Conservation (phyloP, 371 early-diverging fungal genomes). For the Mortierella sp. region DNA sequence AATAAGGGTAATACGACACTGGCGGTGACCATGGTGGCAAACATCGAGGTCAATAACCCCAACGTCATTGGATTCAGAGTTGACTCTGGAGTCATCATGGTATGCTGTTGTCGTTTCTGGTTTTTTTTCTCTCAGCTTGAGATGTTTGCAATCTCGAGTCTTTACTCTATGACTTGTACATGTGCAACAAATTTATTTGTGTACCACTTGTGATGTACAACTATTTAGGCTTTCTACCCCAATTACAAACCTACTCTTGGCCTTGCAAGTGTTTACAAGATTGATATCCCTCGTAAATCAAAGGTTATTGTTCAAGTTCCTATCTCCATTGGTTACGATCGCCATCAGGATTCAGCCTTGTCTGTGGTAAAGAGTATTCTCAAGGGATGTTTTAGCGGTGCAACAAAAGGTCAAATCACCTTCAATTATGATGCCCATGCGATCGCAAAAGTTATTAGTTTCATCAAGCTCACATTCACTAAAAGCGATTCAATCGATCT, state of each 20-base stretch:
- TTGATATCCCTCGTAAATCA: constrained; percentile 61
- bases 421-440: constrained; percentile 65
- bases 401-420: constrained; percentile 37
- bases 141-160: neutral
- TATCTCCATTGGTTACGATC: constrained; percentile 57
- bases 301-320: constrained; percentile 62
- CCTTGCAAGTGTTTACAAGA: constrained; percentile 61
- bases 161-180: neutral
- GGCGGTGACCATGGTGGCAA: constrained; percentile 32
- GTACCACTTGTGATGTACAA: neutral
- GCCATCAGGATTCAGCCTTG: constrained; percentile 41
- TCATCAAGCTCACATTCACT: no score
- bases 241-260: constrained; percentile 59
- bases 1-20: constrained; percentile 39
- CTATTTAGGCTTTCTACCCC: constrained; percentile 66
- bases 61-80: constrained; percentile 68
- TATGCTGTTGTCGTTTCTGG: constrained; percentile 27
- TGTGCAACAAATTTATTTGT: neutral
- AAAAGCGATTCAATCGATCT: neutral
- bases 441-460: constrained; percentile 61
- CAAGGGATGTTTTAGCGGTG: constrained; percentile 59
- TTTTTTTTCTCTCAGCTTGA: neutral
- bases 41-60: constrained; percentile 67
- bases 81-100: constrained; percentile 60
- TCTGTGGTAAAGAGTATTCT: constrained; percentile 58